phyloP scores from a whole-genome alignment of 768 basidiomycete genomes.

The Rhodocollybia butyracea region DNA sequence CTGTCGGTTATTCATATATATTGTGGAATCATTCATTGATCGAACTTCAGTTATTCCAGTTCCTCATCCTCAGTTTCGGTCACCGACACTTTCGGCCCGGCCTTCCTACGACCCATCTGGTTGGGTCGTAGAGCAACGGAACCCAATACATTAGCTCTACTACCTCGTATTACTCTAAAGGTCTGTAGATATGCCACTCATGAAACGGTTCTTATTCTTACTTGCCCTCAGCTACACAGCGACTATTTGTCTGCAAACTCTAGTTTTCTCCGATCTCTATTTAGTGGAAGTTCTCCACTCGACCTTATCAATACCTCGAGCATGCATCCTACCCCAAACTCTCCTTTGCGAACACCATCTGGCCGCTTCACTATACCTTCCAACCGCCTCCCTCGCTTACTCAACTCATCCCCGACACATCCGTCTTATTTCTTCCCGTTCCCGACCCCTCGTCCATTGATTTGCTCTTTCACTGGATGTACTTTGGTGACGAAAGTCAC shows the following conservation, averaged over 20 bases:
- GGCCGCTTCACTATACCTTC: slow-evolving; percentile 39
- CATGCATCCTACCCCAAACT: slow-evolving; percentile 18
- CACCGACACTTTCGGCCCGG: slow-evolving; percentile 18
- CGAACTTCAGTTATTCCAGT: slow-evolving; percentile 44
- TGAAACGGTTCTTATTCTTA: not conserved
- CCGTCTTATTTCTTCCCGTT: slow-evolving; percentile 73
- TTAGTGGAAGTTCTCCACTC: slow-evolving; percentile 63
- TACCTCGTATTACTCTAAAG: slow-evolving; percentile 58
- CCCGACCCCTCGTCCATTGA: slow-evolving; percentile 73
- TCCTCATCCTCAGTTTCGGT: slow-evolving; percentile 25
- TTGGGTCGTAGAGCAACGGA: slow-evolving; percentile 48
- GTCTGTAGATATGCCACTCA: slow-evolving; percentile 36
- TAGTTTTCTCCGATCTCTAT: slow-evolving; percentile 62
- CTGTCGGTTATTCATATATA: not conserved
- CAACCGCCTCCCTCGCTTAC: slow-evolving; percentile 63
- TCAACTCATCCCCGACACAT: slow-evolving; percentile 56
- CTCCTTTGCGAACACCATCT: slow-evolving; percentile 20
- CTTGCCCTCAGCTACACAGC: slow-evolving; percentile 58
- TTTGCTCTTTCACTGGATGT: slow-evolving; percentile 76
- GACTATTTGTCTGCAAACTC: slow-evolving; percentile 86
- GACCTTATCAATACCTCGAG: slow-evolving; percentile 46
- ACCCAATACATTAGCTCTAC: slow-evolving; percentile 40
- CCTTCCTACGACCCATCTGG: slow-evolving; percentile 38
- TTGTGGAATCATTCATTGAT: not conserved
- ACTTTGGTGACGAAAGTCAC: slow-evolving; percentile 65